Evolutionary conservation across 1,284 basidiomycete genomes (phyloP), one percentile per base, ranked within the genome.

Genomic region (Rhodotorula sp.): DNA sequence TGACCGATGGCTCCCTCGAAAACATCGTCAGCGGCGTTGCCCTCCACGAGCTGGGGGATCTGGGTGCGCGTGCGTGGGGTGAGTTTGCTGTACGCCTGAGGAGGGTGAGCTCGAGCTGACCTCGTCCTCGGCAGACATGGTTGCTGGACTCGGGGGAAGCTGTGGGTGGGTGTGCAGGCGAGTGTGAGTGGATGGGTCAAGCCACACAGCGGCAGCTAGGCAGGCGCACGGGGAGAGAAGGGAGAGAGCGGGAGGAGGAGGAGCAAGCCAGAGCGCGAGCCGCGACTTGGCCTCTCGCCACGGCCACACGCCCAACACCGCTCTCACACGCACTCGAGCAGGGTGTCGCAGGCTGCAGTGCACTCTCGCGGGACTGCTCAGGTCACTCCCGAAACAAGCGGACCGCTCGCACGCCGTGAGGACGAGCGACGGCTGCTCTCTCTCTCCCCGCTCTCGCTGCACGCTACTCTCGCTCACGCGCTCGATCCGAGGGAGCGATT

Each of bases 1-100:
- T 34, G 7, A 74, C 74, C 74, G 69, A 75, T 75, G 67, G 74
- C 74, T 51, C 74, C 74, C 67, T 75, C 74, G 64, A 75, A 75
- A 62, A 73, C 69, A 67, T 65, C 67, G 67, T 65, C 64, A 26
- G 51, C 64, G 40, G 67, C 65, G 69, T 71, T 67, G 65, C 71
- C 73, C 57, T 74, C 73, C 62, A 75, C 73, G 51, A 72, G 70
- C 55, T 69, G 61, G 68, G 73, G 73, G 53, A 72, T 60, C 70
- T 72, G 58, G 26, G 18, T 40, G 16, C 26, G 26, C 7, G 30
- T 31, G 31, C 34, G 51, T 50, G 30, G 48, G 51, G 46, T 30
- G n/a, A 18, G 58, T 34, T 22, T 8, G 40, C 18, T 37, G 34
- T 15, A 37, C 16, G 46, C n/a, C 20, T 57, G 40, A n/a, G 11